Percentiles rank a stretch among this genome's conserved stretches.
Evolutionary conservation across 495 filamentous ascomycete species (phyloP).

Genomic region (Jackrogersella minutella): DNA sequence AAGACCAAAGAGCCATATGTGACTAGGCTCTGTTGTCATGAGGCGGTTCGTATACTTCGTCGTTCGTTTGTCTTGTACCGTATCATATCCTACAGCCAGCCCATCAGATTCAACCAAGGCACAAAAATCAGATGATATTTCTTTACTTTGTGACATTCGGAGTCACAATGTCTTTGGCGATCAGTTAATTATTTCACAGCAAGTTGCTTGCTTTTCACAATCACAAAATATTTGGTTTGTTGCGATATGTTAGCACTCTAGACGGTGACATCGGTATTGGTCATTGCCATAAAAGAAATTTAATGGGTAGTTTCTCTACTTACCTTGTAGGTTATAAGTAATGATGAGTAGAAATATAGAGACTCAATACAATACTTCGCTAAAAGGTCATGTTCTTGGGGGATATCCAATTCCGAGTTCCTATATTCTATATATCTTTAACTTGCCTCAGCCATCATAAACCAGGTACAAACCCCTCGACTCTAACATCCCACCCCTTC

Average conservation of each 20-base stretch:
- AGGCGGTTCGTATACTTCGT: background rate
- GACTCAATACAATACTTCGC: too few relatives aligned
- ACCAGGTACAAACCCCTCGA: constrained; percentile 55
- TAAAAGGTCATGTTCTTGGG: too few relatives aligned
- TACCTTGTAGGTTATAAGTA: too few relatives aligned
- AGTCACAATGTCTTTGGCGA: background rate
- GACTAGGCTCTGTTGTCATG: background rate
- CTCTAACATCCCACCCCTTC: constrained; percentile 53
- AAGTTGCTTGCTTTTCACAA: too few relatives aligned
- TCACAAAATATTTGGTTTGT: too few relatives aligned
- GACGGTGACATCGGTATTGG: too few relatives aligned
- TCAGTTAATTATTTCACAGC: background rate
- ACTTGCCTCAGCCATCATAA: constrained; percentile 19
- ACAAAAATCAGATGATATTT: background rate
- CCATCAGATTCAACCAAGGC: background rate
- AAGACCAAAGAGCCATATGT: background rate
- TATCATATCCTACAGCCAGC: background rate
- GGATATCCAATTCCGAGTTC: background rate
- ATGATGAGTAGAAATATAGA: too few relatives aligned
- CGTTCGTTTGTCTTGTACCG: background rate
- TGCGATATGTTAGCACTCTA: too few relatives aligned
- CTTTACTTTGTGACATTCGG: background rate
- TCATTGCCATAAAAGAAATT: too few relatives aligned
- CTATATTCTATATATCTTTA: background rate
- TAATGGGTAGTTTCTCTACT: too few relatives aligned